phyloP scores from a whole-genome alignment of 371 early-diverging fungal species.

The Quaeritorhiza haematococci region DNA sequence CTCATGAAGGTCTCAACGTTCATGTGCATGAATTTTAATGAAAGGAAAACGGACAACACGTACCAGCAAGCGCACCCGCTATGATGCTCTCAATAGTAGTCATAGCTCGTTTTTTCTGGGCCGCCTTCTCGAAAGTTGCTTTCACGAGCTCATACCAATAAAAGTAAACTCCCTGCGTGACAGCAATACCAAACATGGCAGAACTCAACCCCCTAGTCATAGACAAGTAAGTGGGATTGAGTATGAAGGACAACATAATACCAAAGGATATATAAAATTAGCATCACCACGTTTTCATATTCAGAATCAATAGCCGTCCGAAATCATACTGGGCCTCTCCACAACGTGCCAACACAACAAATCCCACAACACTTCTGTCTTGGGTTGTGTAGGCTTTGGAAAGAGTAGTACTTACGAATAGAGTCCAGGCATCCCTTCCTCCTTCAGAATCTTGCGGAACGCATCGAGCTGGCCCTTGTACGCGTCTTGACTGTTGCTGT shows the following conservation, averaged over 20 bases:
- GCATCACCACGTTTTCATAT: not conserved
- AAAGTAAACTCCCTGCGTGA: slow-evolving; percentile 93
- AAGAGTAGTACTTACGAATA: slow-evolving; percentile 80
- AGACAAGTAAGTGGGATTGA: not conserved
- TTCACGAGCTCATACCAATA: slow-evolving; percentile 93
- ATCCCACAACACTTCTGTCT: not conserved
- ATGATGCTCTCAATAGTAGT: slow-evolving; percentile 81
- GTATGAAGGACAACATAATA: not conserved
- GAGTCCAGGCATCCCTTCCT: slow-evolving; percentile 84
- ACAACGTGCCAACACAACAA: not conserved
- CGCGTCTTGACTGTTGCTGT: slow-evolving; percentile 33
- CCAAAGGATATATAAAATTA: not conserved
- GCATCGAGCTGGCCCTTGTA: slow-evolving; percentile 73
- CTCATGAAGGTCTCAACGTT: not conserved
- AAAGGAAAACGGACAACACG: too few species aligned
- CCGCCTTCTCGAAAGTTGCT: slow-evolving; percentile 68
- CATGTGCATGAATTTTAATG: slow-evolving; percentile 5
- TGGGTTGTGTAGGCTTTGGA: too few species aligned
- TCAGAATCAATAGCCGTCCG: too few species aligned
- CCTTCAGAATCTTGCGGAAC: slow-evolving; percentile 75
- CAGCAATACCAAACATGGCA: slow-evolving; percentile 90
- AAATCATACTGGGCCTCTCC: too few species aligned
- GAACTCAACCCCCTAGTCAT: slow-evolving; percentile 80
- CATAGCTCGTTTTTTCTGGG: slow-evolving; percentile 54
- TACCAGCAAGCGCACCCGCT: slow-evolving; percentile 86